Evolutionary conservation across 2,329 filamentous ascomycete genomes (phyloP).

Genomic region (Thielaviopsis cerberus): DNA sequence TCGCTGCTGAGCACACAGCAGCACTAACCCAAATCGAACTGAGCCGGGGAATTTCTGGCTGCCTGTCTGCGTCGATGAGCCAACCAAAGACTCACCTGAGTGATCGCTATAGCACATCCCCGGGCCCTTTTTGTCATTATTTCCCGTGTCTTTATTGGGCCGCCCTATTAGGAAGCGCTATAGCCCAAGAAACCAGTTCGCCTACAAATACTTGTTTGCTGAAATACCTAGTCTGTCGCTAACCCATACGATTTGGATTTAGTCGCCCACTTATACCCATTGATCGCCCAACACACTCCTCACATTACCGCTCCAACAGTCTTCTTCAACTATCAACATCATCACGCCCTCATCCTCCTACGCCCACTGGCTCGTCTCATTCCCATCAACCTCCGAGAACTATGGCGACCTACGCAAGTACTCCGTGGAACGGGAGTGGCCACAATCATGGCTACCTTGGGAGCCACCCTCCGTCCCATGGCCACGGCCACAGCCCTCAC

Average conservation of each 20-base stretch:
- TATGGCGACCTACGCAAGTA: constrained; percentile 7
- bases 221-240: not conserved
- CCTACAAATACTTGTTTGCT: not conserved
- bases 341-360: not conserved
- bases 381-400: not conserved
- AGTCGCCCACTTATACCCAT: constrained; percentile 3
- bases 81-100: not conserved
- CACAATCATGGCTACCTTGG: constrained; percentile 1
- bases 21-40: not conserved
- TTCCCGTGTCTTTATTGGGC: not conserved
- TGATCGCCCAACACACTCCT: not conserved
- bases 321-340: not conserved
- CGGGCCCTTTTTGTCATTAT: not conserved
- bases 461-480: not conserved
- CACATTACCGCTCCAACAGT: not conserved
- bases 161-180: not conserved
- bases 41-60: too few species aligned
- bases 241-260: not conserved
- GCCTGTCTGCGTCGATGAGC: not conserved
- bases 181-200: not conserved
- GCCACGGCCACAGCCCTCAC: not conserved
- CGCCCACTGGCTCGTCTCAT: not conserved
- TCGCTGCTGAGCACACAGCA: not conserved
- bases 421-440: not conserved
- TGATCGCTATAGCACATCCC: not conserved